These are phyloP conservation scores for Pelargonium fulgidum DNA, from an alignment of 441 rosid species.

Conservation along the genomic window DNA sequence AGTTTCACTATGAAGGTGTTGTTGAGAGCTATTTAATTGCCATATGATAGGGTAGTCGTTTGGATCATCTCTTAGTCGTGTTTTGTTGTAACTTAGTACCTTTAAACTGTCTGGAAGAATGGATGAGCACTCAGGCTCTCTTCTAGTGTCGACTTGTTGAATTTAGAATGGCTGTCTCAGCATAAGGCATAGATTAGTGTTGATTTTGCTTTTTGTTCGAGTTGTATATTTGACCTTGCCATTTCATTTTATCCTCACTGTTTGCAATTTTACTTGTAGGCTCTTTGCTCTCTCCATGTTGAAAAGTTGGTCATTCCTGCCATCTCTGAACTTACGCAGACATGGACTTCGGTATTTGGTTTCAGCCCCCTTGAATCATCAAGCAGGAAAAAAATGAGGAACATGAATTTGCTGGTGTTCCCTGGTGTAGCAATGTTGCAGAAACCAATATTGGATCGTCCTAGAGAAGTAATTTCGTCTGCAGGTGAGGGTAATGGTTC, in stretches of 20 bases:
- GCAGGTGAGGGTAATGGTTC: constrained; percentile 29
- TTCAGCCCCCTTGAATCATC: constrained; percentile 50
- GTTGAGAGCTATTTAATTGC: too few relatives aligned
- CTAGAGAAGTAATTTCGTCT: constrained; percentile 16
- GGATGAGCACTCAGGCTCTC: too few relatives aligned
- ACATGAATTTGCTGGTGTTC: constrained; percentile 69
- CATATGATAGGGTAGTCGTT: too few relatives aligned
- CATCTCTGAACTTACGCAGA: constrained; percentile 66
- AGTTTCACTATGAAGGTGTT: too few relatives aligned
- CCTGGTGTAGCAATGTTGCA: constrained; percentile 88
- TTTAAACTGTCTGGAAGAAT: too few relatives aligned
- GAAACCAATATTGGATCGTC: constrained; percentile 44
- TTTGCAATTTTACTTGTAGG: constrained; percentile 37
- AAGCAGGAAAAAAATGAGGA: constrained; percentile 43
- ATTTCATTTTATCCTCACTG: background rate
- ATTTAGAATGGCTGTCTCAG: too few relatives aligned
- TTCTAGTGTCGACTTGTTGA: too few relatives aligned
- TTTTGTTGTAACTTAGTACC: too few relatives aligned
- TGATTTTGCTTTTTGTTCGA: too few relatives aligned
- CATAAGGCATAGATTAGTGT: too few relatives aligned
- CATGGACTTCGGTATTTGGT: constrained; percentile 88
- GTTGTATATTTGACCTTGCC: background rate
- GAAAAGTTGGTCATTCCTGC: constrained; percentile 91
- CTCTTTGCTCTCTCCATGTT: constrained; percentile 56
- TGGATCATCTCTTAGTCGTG: too few relatives aligned